These are phyloP conservation scores for Talaromyces funiculosus DNA, from an alignment of 2,329 filamentous ascomycete genomes.

Conservation along the genomic window DNA sequence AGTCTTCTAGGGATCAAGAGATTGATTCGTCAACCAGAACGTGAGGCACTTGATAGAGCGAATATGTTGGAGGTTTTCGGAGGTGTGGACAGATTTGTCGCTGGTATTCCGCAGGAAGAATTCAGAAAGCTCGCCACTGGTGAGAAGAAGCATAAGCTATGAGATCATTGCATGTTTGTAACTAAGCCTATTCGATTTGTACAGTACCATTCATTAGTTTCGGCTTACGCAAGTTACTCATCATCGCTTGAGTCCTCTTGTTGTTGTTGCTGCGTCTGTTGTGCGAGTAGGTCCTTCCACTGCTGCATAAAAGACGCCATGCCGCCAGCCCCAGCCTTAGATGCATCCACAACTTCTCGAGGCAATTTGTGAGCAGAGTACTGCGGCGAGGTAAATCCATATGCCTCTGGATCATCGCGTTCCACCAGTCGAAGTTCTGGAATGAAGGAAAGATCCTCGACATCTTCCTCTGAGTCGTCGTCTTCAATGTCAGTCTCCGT, in stretches of 20 bases:
- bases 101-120: slow-evolving; percentile 78
- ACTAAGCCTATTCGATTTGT: not conserved
- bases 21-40: slow-evolving; percentile 68
- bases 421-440: slow-evolving; percentile 79
- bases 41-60: slow-evolving; percentile 66
- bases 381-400: slow-evolving; percentile 75
- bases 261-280: slow-evolving; percentile 38
- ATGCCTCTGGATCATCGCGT: slow-evolving; percentile 81
- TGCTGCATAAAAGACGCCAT: slow-evolving; percentile 73
- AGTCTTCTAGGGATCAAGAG: slow-evolving; percentile 80
- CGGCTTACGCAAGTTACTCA: slow-evolving; percentile 1
- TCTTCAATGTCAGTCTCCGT: not conserved
- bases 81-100: slow-evolving; percentile 73
- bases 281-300: slow-evolving; percentile 59
- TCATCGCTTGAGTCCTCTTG: slow-evolving; percentile 33
- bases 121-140: slow-evolving; percentile 79
- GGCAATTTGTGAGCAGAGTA: slow-evolving; percentile 96
- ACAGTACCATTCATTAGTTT: not conserved
- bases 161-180: slow-evolving; percentile 17
- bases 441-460: slow-evolving; percentile 46
- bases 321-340: slow-evolving; percentile 62
- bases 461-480: slow-evolving; percentile 42
- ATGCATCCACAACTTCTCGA: slow-evolving; percentile 76
- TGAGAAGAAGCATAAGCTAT: slow-evolving; percentile 93
- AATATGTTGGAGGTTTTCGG: slow-evolving; percentile 81